These are phyloP conservation scores for Gnomoniopsis sp. DNA, from an alignment of 2,329 filamentous ascomycete genomes.

Conservation along the genomic window DNA sequence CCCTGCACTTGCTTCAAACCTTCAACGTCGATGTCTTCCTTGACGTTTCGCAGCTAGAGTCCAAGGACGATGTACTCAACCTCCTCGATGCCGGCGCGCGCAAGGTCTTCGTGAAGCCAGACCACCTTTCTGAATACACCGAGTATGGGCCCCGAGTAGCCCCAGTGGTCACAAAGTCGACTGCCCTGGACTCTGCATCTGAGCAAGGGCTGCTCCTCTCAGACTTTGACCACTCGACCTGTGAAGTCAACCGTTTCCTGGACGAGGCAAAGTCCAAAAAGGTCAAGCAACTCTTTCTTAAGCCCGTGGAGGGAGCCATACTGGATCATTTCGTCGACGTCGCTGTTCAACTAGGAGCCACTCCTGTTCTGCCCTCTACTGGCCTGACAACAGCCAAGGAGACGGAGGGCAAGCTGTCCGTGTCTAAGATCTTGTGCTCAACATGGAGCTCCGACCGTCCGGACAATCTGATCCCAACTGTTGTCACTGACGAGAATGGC, in stretches of 20 bases:
- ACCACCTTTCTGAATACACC: constrained; percentile 59
- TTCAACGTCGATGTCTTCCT: constrained; percentile 61
- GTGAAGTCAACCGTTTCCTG: constrained; percentile 40
- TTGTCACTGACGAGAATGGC: constrained; percentile 86
- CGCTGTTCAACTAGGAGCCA: constrained; percentile 50
- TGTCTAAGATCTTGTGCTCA: constrained; percentile 67
- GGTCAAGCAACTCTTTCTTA: constrained; percentile 47
- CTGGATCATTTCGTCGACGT: constrained; percentile 45
- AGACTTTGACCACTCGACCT: constrained; percentile 43
- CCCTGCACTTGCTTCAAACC: constrained; percentile 44
- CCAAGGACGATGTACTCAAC: constrained; percentile 69
- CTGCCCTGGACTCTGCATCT: constrained; percentile 28
- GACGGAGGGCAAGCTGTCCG: constrained; percentile 58
- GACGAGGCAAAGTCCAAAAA: constrained; percentile 43
- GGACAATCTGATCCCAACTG: constrained; percentile 82
- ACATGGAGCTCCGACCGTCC: constrained; percentile 77
- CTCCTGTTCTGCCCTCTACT: constrained; percentile 72
- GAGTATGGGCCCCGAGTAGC: constrained; percentile 56
- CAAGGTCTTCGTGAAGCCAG: constrained; percentile 75
- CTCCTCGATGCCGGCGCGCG: constrained; percentile 82
- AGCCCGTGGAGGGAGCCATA: constrained; percentile 41
- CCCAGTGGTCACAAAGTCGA: constrained; percentile 40
- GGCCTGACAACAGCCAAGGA: constrained; percentile 66
- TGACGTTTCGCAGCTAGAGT: constrained; percentile 68
- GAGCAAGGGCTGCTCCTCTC: constrained; percentile 52